Base-by-base conservation (phyloP, 805 yeast genomes). In the Cyberlindnera nakhonratchasimensis region DNA sequence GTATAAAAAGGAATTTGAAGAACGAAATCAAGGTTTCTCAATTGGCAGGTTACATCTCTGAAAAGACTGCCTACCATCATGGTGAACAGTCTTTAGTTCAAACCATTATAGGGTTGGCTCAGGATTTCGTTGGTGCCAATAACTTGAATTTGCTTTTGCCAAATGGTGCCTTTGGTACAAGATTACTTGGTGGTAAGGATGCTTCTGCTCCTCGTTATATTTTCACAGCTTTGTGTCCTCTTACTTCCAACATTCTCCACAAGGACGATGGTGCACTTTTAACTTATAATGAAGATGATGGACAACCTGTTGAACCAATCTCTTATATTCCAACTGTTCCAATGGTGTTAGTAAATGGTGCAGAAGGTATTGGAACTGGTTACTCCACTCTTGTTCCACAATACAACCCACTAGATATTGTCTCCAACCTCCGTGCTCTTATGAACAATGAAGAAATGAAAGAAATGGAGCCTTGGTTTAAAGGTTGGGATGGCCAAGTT, bases 361-460 rank as follows among this genome's bases (percentile, higher is more conserved):
- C 91, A 8, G 99, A 93, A 65, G 99, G 99, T 69, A 93, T 93
- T 62, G 99, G 99, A 48, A 90, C 99, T 35, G 99, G 99, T 52
- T 93, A 98, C 97, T 86, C 96, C 51, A 89, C 98, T 1, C 80
- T 78, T 47, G 83, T 93, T 49, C 99, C 99, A 1, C 80, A 86
- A 30, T 91, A 77, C 66, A 89, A 93, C 60, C 99, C 99, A 0
- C 55, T 62, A 12, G 98, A 91, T 58, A 70, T 93, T 46, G 88
- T 88, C 20, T 67, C 64, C 2, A 93, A 93, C 54, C 68, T 93
- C 24, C 77, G 79, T 45, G 77, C 76, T 30, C 59, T 93, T 54
- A 80, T 93, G 88, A 69, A 72, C 16, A 85, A 79, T 9, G 83
- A 87, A 55, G 85, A 79, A 26, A 59, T 79, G 65, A 72, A 67